phyloP scores from a whole-genome alignment of 495 filamentous ascomycete species.

The Trichoderma erinaceum region DNA sequence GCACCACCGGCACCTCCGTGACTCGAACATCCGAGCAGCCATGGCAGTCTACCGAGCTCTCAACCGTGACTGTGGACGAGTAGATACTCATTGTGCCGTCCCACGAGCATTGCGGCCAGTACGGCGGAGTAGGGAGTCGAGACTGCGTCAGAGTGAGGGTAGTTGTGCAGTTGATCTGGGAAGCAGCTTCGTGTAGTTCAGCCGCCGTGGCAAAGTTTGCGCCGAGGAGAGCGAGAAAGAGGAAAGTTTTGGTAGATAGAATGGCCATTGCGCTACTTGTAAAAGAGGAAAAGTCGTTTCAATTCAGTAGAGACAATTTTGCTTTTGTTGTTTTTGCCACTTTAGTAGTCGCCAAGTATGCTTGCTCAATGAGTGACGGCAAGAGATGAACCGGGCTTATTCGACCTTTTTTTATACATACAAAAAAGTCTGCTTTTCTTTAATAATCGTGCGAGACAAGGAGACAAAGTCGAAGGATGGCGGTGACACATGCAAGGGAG shows the following conservation, averaged over 20 bases:
- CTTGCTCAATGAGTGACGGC: no score
- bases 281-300: no score
- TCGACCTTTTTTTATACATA: no score
- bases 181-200: background rate
- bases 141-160: slow-evolving; percentile 18
- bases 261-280: background rate
- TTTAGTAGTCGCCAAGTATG: no score
- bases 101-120: slow-evolving; percentile 25
- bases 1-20: slow-evolving; percentile 16
- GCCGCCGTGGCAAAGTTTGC: background rate
- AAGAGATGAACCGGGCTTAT: no score
- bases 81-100: slow-evolving; percentile 25
- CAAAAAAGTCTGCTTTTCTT: no score
- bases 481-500: background rate
- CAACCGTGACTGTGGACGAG: slow-evolving; percentile 25
- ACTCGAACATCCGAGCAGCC: slow-evolving; percentile 26
- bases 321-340: no score
- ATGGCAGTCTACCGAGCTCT: slow-evolving; percentile 26
- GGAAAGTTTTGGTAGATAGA: background rate
- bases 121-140: slow-evolving; percentile 11
- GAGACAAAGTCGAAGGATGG: background rate
- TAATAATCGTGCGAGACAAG: background rate
- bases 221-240: background rate
- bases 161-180: slow-evolving; percentile 25
- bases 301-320: background rate